These are phyloP conservation scores for Lodderomyces orthopsilosis DNA, from an alignment of 1,139 yeast genomes.

Conservation along the genomic window DNA sequence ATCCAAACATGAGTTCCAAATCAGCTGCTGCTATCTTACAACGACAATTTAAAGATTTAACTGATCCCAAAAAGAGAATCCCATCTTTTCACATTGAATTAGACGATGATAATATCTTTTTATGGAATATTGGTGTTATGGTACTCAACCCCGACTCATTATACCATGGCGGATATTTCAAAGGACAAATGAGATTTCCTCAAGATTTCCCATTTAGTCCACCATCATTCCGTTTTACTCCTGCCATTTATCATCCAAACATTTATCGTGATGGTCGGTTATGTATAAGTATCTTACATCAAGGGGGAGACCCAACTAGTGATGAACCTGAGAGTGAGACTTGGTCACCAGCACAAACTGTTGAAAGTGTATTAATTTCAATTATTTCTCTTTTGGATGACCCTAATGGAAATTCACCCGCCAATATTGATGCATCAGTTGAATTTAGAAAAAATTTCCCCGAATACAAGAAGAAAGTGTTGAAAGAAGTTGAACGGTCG, in stretches of 20 bases:
- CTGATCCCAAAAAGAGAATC: conserved; percentile 88
- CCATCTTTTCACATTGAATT: conserved; percentile 88
- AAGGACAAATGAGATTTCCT: conserved; percentile 93
- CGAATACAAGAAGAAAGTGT: conserved; percentile 74
- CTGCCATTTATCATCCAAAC: conserved; percentile 92
- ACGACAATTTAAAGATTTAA: conserved; percentile 91
- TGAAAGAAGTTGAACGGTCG: conserved; percentile 79
- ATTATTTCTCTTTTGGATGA: conserved; percentile 88
- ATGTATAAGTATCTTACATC: conserved; percentile 89
- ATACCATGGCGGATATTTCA: conserved; percentile 94
- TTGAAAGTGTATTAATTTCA: conserved; percentile 84
- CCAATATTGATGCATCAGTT: conserved; percentile 94
- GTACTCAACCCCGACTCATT: conserved; percentile 85
- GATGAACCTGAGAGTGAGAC: conserved; percentile 92
- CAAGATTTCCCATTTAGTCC: conserved; percentile 88
- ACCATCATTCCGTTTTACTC: conserved; percentile 90
- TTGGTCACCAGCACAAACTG: conserved; percentile 97
- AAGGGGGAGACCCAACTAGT: conserved; percentile 81
- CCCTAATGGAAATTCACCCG: conserved; percentile 91
- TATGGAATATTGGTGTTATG: conserved; percentile 94
- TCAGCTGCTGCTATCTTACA: conserved; percentile 76
- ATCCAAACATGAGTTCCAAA: conserved; percentile 39
- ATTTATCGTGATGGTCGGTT: conserved; percentile 90
- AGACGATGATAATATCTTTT: conserved; percentile 86
- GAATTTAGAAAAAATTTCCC: conserved; percentile 84